These are phyloP conservation scores for Clonostachys rhizophaga DNA, from an alignment of 2,329 filamentous ascomycete species.

Conservation along the genomic window DNA sequence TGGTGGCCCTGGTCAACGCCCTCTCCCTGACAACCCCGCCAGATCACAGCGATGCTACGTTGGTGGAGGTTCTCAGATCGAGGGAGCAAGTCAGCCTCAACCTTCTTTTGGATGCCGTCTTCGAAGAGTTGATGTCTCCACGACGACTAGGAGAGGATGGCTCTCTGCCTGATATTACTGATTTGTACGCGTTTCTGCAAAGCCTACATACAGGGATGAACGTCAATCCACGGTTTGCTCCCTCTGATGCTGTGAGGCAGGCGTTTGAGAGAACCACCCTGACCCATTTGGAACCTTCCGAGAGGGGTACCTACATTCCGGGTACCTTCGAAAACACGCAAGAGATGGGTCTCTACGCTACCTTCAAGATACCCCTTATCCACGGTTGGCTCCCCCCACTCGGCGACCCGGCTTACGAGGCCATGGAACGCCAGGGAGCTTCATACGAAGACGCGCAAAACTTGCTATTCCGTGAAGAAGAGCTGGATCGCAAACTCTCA, in stretches of 20 bases:
- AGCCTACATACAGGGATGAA: constrained; percentile 96
- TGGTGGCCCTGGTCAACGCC: constrained; percentile 90
- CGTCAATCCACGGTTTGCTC: constrained; percentile 85
- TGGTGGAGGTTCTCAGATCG: constrained; percentile 72
- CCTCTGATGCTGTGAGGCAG: constrained; percentile 40
- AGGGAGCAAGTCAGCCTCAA: constrained; percentile 86
- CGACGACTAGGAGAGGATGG: constrained; percentile 58
- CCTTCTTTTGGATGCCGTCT: constrained; percentile 80
- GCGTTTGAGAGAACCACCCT: constrained; percentile 47
- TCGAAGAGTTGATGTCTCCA: constrained; percentile 87
- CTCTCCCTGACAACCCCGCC: constrained; percentile 77
- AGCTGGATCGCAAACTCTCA: constrained; percentile 73
- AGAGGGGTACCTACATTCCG: constrained; percentile 42
- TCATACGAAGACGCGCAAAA: constrained; percentile 93
- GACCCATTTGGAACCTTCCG: constrained; percentile 44
- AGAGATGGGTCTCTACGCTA: constrained; percentile 88
- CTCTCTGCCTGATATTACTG: constrained; percentile 77
- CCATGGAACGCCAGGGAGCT: constrained; percentile 69
- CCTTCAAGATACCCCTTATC: constrained; percentile 82
- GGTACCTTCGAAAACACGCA: constrained; percentile 83
- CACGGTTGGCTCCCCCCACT: constrained; percentile 86
- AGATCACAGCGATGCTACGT: constrained; percentile 55
- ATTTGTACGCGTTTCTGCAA: constrained; percentile 82
- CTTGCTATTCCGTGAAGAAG: constrained; percentile 82
- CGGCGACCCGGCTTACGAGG: constrained; percentile 60